These are phyloP conservation scores for Aspergillus novofumigatus DNA, from an alignment of 2,329 filamentous ascomycete species.

Conservation along the genomic window DNA sequence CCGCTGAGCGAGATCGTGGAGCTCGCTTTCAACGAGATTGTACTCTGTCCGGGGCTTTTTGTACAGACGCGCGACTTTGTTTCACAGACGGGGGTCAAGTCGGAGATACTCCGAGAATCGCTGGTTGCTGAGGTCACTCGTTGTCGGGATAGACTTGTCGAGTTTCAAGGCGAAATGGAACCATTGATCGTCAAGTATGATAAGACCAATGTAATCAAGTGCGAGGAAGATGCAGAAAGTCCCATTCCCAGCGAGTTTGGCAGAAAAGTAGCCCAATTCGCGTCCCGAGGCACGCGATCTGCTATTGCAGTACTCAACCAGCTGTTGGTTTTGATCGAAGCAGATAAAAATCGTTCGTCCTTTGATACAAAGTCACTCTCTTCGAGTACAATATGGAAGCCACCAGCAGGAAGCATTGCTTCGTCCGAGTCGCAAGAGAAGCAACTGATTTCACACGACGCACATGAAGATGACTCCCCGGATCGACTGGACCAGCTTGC, in stretches of 20 bases:
- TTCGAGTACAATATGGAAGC: not conserved
- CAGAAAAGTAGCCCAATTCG: conserved; percentile 1
- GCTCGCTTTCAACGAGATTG: conserved; percentile 16
- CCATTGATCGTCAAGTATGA: not conserved
- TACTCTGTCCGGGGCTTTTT: conserved; percentile 16
- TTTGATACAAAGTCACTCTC: not conserved
- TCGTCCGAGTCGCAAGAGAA: not conserved
- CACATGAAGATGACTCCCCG: not conserved
- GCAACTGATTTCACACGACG: not conserved
- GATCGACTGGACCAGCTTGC: conserved; percentile 12
- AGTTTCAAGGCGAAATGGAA: conserved; percentile 8
- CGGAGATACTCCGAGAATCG: not conserved
- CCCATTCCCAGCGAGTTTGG: conserved; percentile 1
- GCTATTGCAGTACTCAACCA: conserved; percentile 16
- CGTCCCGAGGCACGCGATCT: conserved; percentile 11
- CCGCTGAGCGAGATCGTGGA: conserved; percentile 15
- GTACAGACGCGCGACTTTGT: conserved; percentile 11
- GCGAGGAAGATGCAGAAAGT: conserved; percentile 2
- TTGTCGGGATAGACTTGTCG: conserved; percentile 7
- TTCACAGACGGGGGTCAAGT: not conserved
- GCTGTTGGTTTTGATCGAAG: conserved; percentile 11
- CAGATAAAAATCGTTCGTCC: conserved; percentile 3
- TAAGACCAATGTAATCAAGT: not conserved
- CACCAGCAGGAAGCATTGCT: not conserved
- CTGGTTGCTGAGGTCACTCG: conserved; percentile 8